A percentile compares a stretch with the other conserved stretches of the same genome.
phyloP scores from a whole-genome alignment of 2,329 filamentous ascomycete species.

The Neonectria magnoliae region DNA sequence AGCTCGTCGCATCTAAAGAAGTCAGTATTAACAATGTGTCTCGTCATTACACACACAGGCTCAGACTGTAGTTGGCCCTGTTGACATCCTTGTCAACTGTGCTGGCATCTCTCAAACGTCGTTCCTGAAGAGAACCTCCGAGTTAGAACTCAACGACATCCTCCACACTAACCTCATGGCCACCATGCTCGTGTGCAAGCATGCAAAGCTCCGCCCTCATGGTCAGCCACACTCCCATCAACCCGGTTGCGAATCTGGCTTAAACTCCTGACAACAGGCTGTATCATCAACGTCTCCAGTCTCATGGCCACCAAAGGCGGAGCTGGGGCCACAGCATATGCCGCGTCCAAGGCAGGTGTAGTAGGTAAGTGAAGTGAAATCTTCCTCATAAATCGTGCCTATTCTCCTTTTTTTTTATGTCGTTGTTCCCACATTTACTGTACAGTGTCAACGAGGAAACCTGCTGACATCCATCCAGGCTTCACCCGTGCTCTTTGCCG shows the following conservation, averaged over 20 bases:
- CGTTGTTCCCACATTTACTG: conserved; percentile 32
- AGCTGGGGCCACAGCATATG: conserved; percentile 76
- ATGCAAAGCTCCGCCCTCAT: conserved; percentile 47
- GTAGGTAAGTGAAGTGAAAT: conserved; percentile 63
- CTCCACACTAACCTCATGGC: conserved; percentile 76
- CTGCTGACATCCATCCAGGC: conserved; percentile 53
- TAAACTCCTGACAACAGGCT: conserved; percentile 53
- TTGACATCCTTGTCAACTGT: conserved; percentile 78
- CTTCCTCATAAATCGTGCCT: conserved; percentile 20
- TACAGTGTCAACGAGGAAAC: conserved; percentile 34
- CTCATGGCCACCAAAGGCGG: conserved; percentile 77
- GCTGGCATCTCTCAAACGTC: conserved; percentile 77
- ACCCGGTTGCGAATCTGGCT: background rate
- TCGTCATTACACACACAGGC: conserved; percentile 8
- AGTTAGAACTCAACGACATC: conserved; percentile 63
- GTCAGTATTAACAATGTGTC: background rate
- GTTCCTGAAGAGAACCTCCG: conserved; percentile 66
- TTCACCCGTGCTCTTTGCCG: conserved; percentile 74
- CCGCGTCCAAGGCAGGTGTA: conserved; percentile 83
- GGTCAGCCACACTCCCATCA: conserved; percentile 39
- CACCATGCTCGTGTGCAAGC: conserved; percentile 70
- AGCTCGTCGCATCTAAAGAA: background rate
- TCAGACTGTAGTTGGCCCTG: conserved; percentile 42
- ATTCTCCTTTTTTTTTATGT: conserved; percentile 29
- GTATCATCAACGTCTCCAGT: conserved; percentile 85